A percentile compares a stretch with the other conserved stretches of the same genome.
Conservation (phyloP, 1,139 yeast genomes). For the Sugiyamaella castrensis region DNA sequence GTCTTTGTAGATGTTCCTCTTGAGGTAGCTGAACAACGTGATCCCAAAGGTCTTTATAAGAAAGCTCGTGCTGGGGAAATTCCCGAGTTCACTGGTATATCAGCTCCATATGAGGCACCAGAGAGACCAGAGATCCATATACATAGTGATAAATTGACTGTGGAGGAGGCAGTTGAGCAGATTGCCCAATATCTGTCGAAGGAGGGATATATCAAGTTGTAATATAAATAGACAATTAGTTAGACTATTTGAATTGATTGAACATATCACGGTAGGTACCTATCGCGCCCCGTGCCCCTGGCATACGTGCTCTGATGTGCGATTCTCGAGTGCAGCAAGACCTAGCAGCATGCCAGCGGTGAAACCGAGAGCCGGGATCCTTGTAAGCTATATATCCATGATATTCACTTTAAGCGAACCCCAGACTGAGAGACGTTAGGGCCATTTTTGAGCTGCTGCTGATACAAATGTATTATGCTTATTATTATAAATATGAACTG, state of each 20-base stretch:
- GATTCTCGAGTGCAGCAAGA: too few relatives aligned
- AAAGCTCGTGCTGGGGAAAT: conserved; percentile 94
- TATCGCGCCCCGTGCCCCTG: too few relatives aligned
- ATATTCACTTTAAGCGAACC: too few relatives aligned
- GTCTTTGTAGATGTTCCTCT: conserved; percentile 90
- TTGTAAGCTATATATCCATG: too few relatives aligned
- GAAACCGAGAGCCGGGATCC: too few relatives aligned
- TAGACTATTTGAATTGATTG: not conserved
- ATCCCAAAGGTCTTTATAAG: conserved; percentile 93
- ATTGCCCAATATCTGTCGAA: conserved; percentile 66
- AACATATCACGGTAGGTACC: too few relatives aligned
- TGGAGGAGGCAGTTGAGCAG: conserved; percentile 76
- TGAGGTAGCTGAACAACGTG: conserved; percentile 91
- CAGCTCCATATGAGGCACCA: conserved; percentile 96
- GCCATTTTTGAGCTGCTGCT: too few relatives aligned
- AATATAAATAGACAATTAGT: not conserved
- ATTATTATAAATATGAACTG: too few relatives aligned
- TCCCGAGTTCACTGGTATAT: conserved; percentile 91
- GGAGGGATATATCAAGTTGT: conserved; percentile 34
- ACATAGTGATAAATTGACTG: conserved; percentile 63
- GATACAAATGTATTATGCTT: too few relatives aligned
- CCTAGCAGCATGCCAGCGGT: too few relatives aligned
- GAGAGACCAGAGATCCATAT: conserved; percentile 77
- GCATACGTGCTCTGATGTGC: too few relatives aligned
- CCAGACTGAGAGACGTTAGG: too few relatives aligned